Percentiles rank a stretch among this genome's conserved stretches.
Conservation (phyloP, 2,329 filamentous ascomycete species). For the Clarireedia monteithiana region DNA sequence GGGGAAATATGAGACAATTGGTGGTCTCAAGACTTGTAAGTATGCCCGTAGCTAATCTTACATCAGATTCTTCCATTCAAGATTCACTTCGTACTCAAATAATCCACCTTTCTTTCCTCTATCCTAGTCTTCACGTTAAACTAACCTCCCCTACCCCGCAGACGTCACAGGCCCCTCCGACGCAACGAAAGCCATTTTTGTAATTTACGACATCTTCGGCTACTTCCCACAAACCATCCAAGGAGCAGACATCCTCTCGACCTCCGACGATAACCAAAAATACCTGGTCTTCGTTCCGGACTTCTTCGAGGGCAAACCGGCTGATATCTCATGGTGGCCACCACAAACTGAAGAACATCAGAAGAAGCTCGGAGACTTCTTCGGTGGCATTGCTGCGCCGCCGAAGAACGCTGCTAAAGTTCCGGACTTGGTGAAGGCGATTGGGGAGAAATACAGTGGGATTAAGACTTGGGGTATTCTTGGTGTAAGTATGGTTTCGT, state of each 20-base stretch:
- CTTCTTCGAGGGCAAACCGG: constrained; percentile 64
- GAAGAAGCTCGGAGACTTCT: constrained; percentile 49
- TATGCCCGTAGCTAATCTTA: not conserved
- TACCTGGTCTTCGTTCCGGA: constrained; percentile 90
- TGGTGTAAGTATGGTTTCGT: constrained; percentile 15
- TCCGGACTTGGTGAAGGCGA: constrained; percentile 40
- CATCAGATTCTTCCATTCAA: not conserved
- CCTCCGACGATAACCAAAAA: constrained; percentile 45
- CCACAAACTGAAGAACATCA: constrained; percentile 55
- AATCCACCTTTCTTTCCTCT: not conserved
- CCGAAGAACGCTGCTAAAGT: constrained; percentile 38
- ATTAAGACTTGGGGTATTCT: constrained; percentile 39
- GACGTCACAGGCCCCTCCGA: constrained; percentile 40
- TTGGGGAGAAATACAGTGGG: constrained; percentile 42
- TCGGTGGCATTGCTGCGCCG: constrained; percentile 31
- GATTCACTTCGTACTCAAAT: not conserved
- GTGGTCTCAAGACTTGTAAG: constrained; percentile 46
- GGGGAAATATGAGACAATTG: constrained; percentile 49
- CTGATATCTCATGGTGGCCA: constrained; percentile 44
- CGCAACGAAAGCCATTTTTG: constrained; percentile 50
- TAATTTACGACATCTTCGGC: constrained; percentile 59
- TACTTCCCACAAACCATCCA: constrained; percentile 64
- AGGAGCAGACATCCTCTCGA: constrained; percentile 59
- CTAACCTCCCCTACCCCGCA: constrained; percentile 4
- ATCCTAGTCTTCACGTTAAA: not conserved